Evolutionary conservation across 495 filamentous ascomycete genomes (phyloP).

Genomic region (Penicillium argentinense): DNA sequence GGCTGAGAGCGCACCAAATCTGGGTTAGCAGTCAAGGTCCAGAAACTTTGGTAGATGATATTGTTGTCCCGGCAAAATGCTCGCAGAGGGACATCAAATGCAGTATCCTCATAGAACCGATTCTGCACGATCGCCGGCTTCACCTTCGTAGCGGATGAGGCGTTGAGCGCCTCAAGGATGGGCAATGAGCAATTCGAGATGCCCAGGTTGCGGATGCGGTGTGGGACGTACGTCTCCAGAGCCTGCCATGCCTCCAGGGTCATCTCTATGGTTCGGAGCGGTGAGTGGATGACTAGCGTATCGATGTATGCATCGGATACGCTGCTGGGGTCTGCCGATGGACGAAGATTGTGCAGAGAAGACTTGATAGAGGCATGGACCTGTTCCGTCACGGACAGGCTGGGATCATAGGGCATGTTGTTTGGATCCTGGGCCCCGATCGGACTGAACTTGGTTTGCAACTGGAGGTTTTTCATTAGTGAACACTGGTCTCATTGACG

Average conservation of each 20-base stretch:
- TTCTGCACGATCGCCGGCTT: conserved; percentile 73
- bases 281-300: conserved; percentile 70
- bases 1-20: conserved; percentile 50
- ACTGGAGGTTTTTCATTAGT: conserved; percentile 37
- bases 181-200: conserved; percentile 66
- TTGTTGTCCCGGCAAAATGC: conserved; percentile 58
- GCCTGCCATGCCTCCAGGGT: conserved; percentile 66
- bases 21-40: conserved; percentile 75
- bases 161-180: conserved; percentile 52
- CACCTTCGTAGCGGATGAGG: conserved; percentile 38
- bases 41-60: conserved; percentile 74
- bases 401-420: conserved; percentile 60
- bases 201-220: conserved; percentile 63
- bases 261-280: conserved; percentile 53
- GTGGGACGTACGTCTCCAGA: conserved; percentile 63
- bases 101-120: conserved; percentile 60
- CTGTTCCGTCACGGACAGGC: conserved; percentile 54
- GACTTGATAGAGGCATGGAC: conserved; percentile 63
- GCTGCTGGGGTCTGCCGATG: conserved; percentile 25
- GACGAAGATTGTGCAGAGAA: conserved; percentile 65
- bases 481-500: neutral
- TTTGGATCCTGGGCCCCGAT: conserved; percentile 56
- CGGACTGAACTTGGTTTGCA: conserved; percentile 82
- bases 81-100: conserved; percentile 62
- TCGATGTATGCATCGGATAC: conserved; percentile 62